Evolutionary conservation across 2,329 filamentous ascomycete genomes (phyloP).

Genomic region (Pezicula neosporulosa): DNA sequence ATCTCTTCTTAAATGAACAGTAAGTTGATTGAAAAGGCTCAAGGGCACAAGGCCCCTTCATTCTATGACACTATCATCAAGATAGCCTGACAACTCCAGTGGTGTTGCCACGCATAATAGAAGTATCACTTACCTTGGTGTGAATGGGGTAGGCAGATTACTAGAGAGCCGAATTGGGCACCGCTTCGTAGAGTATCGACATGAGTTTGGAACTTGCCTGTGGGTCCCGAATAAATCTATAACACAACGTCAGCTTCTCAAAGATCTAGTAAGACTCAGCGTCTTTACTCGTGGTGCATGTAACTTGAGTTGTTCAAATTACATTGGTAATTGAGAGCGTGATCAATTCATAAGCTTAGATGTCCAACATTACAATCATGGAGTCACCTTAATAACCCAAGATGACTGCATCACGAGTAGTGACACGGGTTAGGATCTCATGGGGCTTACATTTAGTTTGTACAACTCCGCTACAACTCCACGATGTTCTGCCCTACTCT

Average conservation of each 20-base stretch:
- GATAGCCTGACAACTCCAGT: not conserved
- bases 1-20: too few relatives aligned
- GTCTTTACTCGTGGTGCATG: too few relatives aligned
- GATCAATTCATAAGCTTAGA: too few relatives aligned
- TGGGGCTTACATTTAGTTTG: conserved; percentile 9
- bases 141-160: conserved; percentile 39
- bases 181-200: conserved; percentile 48
- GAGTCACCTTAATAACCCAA: not conserved
- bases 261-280: not conserved
- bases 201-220: conserved; percentile 47
- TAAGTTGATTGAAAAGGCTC: too few relatives aligned
- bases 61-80: too few relatives aligned
- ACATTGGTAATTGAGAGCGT: too few relatives aligned
- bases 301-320: too few relatives aligned
- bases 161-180: conserved; percentile 48
- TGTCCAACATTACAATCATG: not conserved
- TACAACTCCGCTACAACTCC: conserved; percentile 6
- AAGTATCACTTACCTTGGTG: conserved; percentile 23
- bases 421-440: not conserved
- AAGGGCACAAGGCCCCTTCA: too few relatives aligned
- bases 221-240: conserved; percentile 48
- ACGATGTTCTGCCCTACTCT: not conserved
- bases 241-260: too few relatives aligned
- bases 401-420: too few relatives aligned
- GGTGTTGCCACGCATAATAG: not conserved